These are phyloP conservation scores for Mycosphaerella sp. DNA, from an alignment of 2,329 filamentous ascomycete species.

Conservation along the genomic window DNA sequence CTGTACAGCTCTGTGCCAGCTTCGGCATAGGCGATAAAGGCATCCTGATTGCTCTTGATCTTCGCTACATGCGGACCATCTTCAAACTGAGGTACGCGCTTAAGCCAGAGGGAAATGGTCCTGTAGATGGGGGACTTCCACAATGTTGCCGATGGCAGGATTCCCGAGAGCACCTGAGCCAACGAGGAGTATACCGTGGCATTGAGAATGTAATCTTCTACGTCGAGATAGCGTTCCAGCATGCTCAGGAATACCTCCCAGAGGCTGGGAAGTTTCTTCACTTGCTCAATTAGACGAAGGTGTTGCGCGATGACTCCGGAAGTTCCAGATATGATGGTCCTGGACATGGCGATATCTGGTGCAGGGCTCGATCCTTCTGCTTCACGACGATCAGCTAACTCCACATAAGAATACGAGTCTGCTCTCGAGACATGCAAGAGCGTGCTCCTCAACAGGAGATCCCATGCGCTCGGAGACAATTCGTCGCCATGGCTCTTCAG, in stretches of 20 bases:
- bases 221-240: conserved; percentile 50
- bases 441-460: conserved; percentile 71
- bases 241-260: conserved; percentile 70
- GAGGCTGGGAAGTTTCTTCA: conserved; percentile 60
- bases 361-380: not conserved
- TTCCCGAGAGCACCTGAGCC: conserved; percentile 35
- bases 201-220: conserved; percentile 37
- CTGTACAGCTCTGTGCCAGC: conserved; percentile 71
- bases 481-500: conserved; percentile 86
- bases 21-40: conserved; percentile 75
- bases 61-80: conserved; percentile 9
- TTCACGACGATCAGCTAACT: conserved; percentile 4
- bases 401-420: conserved; percentile 33
- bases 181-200: conserved; percentile 40
- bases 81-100: conserved; percentile 22
- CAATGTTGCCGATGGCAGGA: conserved; percentile 16
- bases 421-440: conserved; percentile 65
- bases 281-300: conserved; percentile 61
- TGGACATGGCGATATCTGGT: conserved; percentile 54
- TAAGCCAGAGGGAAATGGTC: conserved; percentile 30
- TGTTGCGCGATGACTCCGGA: conserved; percentile 69
- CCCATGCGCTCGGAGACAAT: conserved; percentile 72
- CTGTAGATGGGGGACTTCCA: conserved; percentile 29
- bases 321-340: conserved; percentile 65
- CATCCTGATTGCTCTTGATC: conserved; percentile 59